phyloP scores from a whole-genome alignment of 345 rosid species.

The Hevea brasiliensis region DNA sequence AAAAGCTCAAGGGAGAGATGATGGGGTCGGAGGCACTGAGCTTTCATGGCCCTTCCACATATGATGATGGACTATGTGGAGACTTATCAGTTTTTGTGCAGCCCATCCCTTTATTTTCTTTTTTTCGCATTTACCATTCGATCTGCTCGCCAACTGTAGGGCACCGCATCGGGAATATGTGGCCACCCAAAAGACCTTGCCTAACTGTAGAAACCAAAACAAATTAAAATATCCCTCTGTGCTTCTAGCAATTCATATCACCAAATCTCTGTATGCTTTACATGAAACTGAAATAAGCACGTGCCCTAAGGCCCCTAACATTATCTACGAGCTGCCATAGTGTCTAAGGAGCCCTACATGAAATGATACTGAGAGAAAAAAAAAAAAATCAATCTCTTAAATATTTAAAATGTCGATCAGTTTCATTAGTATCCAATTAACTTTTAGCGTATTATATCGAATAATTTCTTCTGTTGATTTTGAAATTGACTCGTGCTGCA shows the following conservation, averaged over 20 bases:
- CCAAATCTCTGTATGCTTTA: neutral
- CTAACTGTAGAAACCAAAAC: too few species aligned
- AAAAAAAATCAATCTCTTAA: too few species aligned
- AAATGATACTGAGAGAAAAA: too few species aligned
- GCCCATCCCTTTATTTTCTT: neutral
- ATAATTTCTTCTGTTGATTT: neutral
- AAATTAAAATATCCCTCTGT: too few species aligned
- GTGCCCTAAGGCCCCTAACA: neutral
- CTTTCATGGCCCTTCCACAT: constrained; percentile 40
- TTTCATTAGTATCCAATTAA: too few species aligned
- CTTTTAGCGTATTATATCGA: neutral
- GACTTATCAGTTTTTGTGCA: constrained; percentile 15
- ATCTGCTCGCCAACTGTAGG: constrained; percentile 14
- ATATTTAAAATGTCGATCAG: too few species aligned
- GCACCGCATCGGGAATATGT: constrained; percentile 10
- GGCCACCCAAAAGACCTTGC: too few species aligned
- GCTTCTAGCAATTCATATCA: neutral
- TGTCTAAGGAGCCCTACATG: neutral
- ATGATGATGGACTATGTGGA: constrained; percentile 15
- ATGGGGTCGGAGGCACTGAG: constrained; percentile 60
- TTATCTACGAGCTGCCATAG: too few species aligned
- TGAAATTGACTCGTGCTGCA: too few species aligned
- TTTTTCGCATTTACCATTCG: neutral
- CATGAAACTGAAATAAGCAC: neutral
- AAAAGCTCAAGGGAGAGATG: constrained; percentile 32